A percentile compares a stretch with the other conserved stretches of the same genome.
These are phyloP conservation scores for Pestalotiopsis sp. DNA, from an alignment of 2,329 filamentous ascomycete genomes.

Conservation along the genomic window DNA sequence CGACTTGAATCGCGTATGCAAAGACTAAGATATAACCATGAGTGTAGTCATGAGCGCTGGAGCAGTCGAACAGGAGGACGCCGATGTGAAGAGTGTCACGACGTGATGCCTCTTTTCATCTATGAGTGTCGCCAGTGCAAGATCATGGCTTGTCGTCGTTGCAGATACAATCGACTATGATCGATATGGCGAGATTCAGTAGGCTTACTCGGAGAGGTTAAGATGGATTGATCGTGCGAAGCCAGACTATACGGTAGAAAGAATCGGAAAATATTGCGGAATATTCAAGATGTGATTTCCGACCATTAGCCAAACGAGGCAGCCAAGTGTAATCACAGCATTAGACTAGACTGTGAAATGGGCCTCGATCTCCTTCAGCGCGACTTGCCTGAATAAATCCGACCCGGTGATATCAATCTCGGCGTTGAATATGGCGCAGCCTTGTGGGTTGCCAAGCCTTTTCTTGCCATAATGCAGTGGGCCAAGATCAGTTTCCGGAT, in stretches of 20 bases:
- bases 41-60: slow-evolving; percentile 44
- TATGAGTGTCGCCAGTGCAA: slow-evolving; percentile 49
- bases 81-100: slow-evolving; percentile 25
- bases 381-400: too few species aligned
- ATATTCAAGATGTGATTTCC: too few species aligned
- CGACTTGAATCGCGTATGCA: slow-evolving; percentile 25
- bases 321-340: too few species aligned
- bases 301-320: too few species aligned
- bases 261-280: too few species aligned
- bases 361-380: too few species aligned
- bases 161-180: slow-evolving; percentile 45
- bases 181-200: background rate
- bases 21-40: slow-evolving; percentile 38
- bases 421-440: background rate
- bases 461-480: background rate
- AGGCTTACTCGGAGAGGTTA: too few species aligned
- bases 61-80: slow-evolving; percentile 13
- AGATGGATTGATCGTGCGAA: too few species aligned
- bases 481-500: background rate
- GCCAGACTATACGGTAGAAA: too few species aligned
- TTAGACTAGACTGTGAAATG: background rate
- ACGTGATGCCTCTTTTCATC: slow-evolving; percentile 42
- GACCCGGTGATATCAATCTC: background rate
- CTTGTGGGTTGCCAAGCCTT: background rate
- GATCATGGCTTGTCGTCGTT: slow-evolving; percentile 48